A percentile compares a stretch with the other conserved stretches of the same genome.
phyloP scores from a whole-genome alignment of 768 basidiomycete genomes.

The Mycena alexandri region DNA sequence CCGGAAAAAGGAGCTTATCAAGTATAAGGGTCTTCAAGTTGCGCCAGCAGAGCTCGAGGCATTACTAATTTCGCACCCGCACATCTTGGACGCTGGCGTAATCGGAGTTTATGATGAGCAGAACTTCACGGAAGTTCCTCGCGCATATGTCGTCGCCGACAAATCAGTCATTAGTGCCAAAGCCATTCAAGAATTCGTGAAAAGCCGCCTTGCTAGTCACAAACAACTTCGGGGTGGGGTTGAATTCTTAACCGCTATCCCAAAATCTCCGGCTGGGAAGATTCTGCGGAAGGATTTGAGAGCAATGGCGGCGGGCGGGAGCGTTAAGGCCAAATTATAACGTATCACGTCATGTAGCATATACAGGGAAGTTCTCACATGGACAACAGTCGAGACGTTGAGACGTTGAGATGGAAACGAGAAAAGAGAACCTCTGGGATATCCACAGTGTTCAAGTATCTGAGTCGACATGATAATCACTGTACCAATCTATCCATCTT shows the following conservation, averaged over 20 bases:
- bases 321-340: conserved; percentile 29
- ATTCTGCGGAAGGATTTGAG: conserved; percentile 36
- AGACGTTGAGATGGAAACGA: conserved; percentile 12
- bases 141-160: conserved; percentile 38
- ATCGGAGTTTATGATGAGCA: conserved; percentile 41
- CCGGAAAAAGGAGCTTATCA: conserved; percentile 42
- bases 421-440: neutral
- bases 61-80: conserved; percentile 42
- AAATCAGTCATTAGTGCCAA: conserved; percentile 4
- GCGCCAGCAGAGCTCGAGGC: conserved; percentile 52
- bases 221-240: conserved; percentile 35
- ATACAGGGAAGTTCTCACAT: neutral
- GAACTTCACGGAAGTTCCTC: conserved; percentile 35
- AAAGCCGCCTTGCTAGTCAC: conserved; percentile 28
- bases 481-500: conserved; percentile 5
- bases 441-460: neutral
- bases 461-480: neutral
- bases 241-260: conserved; percentile 25
- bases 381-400: no score
- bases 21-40: conserved; percentile 42
- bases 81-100: conserved; percentile 46
- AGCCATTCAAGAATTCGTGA: conserved; percentile 33
- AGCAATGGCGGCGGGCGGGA: conserved; percentile 13
- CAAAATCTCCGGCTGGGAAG: conserved; percentile 35
- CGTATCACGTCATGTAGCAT: neutral